Evolutionary conservation across 345 rosid genomes (phyloP).

Genomic region (Populus davidiana): DNA sequence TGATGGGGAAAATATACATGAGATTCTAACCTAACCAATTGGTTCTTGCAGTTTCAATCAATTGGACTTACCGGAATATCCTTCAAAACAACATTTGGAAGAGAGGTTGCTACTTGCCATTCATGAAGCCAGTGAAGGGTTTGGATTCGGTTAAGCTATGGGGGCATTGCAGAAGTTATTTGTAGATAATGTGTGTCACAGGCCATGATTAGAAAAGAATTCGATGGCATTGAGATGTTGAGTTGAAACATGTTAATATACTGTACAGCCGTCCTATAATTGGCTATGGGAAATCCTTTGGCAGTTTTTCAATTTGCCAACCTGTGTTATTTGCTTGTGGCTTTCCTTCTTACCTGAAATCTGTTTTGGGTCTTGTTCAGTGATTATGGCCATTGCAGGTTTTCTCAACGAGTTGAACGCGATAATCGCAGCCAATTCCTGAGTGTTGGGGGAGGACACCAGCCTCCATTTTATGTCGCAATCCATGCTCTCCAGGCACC

Average conservation of each 20-base stretch:
- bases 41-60: conserved; percentile 79
- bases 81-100: conserved; percentile 79
- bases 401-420: too few species aligned
- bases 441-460: too few species aligned
- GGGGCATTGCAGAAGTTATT: conserved; percentile 34
- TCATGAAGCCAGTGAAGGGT: conserved; percentile 94
- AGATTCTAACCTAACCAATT: not conserved
- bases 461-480: too few species aligned
- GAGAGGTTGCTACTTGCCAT: conserved; percentile 91
- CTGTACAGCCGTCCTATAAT: conserved; percentile 58
- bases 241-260: conserved; percentile 36
- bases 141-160: conserved; percentile 69
- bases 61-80: conserved; percentile 94
- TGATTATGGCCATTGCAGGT: too few species aligned
- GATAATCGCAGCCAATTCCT: too few species aligned
- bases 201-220: conserved; percentile 12
- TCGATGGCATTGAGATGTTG: conserved; percentile 21
- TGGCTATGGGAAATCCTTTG: conserved; percentile 40
- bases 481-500: too few species aligned
- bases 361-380: too few species aligned
- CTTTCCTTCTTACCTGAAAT: too few species aligned
- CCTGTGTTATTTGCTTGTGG: not conserved
- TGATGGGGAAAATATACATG: too few species aligned
- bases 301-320: conserved; percentile 47
- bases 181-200: conserved; percentile 10